phyloP scores from a whole-genome alignment of 495 filamentous ascomycete species.

The Oleoguttula mirabilis region DNA sequence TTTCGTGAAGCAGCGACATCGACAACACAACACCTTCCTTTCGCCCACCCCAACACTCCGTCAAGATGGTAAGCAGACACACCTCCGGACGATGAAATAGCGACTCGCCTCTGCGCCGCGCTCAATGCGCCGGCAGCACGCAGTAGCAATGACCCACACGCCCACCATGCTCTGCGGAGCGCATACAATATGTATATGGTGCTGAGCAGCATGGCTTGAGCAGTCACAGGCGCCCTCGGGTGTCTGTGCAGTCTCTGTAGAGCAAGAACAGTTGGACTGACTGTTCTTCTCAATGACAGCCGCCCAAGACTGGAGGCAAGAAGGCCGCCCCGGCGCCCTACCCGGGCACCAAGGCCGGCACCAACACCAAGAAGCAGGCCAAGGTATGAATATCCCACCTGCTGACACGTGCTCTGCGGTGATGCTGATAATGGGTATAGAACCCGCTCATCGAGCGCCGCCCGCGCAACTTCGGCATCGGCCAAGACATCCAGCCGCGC shows the following conservation, averaged over 20 bases:
- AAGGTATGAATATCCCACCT: slow-evolving; percentile 61
- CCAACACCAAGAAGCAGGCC: slow-evolving; percentile 69
- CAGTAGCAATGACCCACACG: slow-evolving; percentile 16
- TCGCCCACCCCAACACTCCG: slow-evolving; percentile 2
- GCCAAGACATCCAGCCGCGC: slow-evolving; percentile 94
- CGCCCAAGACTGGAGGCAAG: slow-evolving; percentile 92
- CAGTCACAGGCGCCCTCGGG: slow-evolving; percentile 4
- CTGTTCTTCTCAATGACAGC: slow-evolving; percentile 95
- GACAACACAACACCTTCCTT: neutral
- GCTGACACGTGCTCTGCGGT: slow-evolving; percentile 6
- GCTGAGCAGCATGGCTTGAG: slow-evolving; percentile 19
- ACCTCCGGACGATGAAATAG: slow-evolving; percentile 2
- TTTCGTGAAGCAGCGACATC: slow-evolving; percentile 11
- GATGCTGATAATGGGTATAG: slow-evolving; percentile 35
- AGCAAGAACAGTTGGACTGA: slow-evolving; percentile 23
- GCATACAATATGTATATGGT: too few species aligned
- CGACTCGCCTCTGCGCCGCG: slow-evolving; percentile 16
- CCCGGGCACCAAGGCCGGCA: slow-evolving; percentile 81
- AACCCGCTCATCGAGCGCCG: slow-evolving; percentile 99
- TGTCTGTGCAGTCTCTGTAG: slow-evolving; percentile 20
- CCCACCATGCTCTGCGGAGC: slow-evolving; percentile 14
- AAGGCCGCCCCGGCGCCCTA: slow-evolving; percentile 92
- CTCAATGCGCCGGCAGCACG: slow-evolving; percentile 2
- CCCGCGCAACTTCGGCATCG: slow-evolving; percentile 94
- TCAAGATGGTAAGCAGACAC: slow-evolving; percentile 18